Percentiles rank a stretch among this genome's conserved stretches.
Evolutionary conservation across 176 grass and related monocot species (phyloP).

Genomic region (Microstegium vimineum): DNA sequence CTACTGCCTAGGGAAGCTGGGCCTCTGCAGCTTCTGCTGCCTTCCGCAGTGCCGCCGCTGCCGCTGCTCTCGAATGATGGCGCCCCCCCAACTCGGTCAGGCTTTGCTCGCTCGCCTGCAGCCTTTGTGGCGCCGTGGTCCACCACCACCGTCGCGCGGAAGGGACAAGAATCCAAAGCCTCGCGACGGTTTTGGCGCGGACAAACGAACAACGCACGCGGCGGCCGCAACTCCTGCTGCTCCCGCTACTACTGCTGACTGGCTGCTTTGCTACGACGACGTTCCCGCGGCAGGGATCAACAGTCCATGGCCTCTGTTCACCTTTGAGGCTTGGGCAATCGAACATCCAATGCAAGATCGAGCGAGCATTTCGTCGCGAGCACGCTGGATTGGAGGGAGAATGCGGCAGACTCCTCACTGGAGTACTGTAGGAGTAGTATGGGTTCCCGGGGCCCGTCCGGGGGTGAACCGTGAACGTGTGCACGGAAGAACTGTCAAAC

Average conservation of each 20-base stretch:
- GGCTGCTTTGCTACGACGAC: too few relatives aligned
- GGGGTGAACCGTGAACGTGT: too few relatives aligned
- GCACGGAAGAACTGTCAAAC: not conserved
- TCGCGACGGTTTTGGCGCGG: not conserved
- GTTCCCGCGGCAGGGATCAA: too few relatives aligned
- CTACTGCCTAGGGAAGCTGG: too few relatives aligned
- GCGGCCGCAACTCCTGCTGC: too few relatives aligned
- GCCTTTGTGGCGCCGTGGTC: too few relatives aligned
- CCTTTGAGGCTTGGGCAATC: not conserved
- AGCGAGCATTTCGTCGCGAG: too few relatives aligned
- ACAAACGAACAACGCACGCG: not conserved
- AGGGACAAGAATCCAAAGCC: conserved; percentile 13
- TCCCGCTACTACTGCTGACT: not conserved
- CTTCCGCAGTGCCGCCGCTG: not conserved
- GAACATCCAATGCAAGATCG: not conserved
- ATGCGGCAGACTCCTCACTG: not conserved
- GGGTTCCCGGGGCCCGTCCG: too few relatives aligned
- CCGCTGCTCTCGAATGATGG: not conserved
- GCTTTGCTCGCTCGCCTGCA: not conserved
- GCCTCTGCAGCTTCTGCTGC: not conserved
- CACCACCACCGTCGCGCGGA: too few relatives aligned
- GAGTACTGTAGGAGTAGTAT: too few relatives aligned
- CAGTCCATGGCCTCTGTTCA: not conserved
- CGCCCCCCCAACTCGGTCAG: not conserved
- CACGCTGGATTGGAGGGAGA: not conserved